Evolutionary conservation across 331 rosid genomes (phyloP).

Genomic region (Cucumis variabilis): DNA sequence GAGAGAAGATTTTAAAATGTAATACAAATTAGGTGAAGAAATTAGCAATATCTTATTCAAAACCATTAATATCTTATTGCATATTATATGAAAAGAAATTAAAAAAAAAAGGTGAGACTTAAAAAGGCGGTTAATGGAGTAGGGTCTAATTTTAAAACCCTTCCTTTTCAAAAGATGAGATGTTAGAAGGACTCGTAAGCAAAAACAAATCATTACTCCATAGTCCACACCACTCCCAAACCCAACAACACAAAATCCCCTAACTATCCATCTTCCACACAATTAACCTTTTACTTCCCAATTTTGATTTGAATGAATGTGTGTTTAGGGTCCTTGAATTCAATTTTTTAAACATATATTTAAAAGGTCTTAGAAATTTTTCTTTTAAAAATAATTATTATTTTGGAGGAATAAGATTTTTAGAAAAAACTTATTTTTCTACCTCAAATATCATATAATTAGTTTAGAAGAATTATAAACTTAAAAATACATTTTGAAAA

Average conservation of each 20-base stretch:
- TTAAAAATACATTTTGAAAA: too few relatives aligned
- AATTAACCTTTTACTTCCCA: too few relatives aligned
- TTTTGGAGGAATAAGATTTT: too few relatives aligned
- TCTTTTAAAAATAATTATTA: too few relatives aligned
- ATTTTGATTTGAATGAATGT: too few relatives aligned
- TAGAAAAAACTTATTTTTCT: too few relatives aligned
- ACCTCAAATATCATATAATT: too few relatives aligned
- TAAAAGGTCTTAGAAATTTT: too few relatives aligned
- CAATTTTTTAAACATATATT: too few relatives aligned
- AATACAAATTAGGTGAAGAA: background rate
- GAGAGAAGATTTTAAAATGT: background rate
- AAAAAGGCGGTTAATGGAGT: constrained; percentile 19
- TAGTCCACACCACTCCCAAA: background rate
- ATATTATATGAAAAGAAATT: background rate
- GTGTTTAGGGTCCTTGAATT: too few relatives aligned
- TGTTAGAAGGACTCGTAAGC: background rate
- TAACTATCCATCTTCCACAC: background rate
- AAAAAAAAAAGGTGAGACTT: background rate
- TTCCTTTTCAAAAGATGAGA: constrained; percentile 13
- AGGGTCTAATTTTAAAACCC: constrained; percentile 24
- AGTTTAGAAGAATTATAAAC: too few relatives aligned
- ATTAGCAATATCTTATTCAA: background rate
- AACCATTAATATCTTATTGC: background rate
- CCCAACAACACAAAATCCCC: background rate
- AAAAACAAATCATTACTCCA: background rate